phyloP scores from a whole-genome alignment of 2,329 filamentous ascomycete species.

The Berkeleyomyces rouxiae region DNA sequence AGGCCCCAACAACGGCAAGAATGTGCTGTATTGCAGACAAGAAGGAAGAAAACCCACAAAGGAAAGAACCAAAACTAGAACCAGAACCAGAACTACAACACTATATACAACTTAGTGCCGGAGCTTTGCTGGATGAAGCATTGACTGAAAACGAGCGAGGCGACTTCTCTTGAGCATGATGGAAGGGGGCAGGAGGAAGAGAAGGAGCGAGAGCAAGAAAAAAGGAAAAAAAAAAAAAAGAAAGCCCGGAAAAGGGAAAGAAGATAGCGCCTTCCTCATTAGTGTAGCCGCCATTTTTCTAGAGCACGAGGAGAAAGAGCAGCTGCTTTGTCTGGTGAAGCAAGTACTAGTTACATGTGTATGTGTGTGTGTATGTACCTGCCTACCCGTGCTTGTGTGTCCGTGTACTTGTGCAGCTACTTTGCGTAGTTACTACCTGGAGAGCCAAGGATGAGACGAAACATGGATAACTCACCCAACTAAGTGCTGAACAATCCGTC shows the following conservation, averaged over 20 bases:
- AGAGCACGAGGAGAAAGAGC: neutral
- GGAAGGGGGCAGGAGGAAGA: neutral
- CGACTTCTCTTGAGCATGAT: neutral
- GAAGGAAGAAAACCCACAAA: neutral
- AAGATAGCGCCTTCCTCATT: neutral
- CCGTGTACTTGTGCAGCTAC: neutral
- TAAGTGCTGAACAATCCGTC: neutral
- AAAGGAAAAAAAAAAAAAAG: neutral
- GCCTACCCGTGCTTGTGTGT: too few species aligned
- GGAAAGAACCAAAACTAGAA: constrained; percentile 1
- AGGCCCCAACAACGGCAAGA: neutral
- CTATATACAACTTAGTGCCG: neutral
- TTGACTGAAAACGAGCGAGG: constrained; percentile 5
- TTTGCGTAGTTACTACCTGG: neutral
- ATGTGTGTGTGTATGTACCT: too few species aligned
- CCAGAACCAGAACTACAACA: neutral
- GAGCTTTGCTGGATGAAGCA: neutral
- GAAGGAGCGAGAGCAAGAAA: neutral
- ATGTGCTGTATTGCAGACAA: neutral
- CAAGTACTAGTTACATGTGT: neutral
- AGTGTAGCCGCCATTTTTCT: neutral
- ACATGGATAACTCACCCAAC: neutral
- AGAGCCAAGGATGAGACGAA: neutral
- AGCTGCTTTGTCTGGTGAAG: too few species aligned
- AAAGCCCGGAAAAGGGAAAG: neutral